phyloP scores from a whole-genome alignment of 2,329 filamentous ascomycete genomes.

The Metarhizium rileyi region DNA sequence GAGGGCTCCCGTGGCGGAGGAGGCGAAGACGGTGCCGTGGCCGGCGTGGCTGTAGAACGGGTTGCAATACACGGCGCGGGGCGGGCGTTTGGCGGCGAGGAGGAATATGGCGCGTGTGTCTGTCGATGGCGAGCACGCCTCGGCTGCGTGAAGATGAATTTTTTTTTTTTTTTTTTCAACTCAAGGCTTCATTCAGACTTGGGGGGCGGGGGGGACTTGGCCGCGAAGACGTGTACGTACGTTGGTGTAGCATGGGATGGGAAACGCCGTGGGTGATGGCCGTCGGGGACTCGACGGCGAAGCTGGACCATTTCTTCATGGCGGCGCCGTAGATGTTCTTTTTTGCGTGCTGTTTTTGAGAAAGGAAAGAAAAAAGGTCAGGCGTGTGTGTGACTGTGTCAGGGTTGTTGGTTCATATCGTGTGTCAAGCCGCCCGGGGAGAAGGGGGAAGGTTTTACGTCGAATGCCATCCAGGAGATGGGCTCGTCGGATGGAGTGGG shows the following conservation, averaged over 20 bases:
- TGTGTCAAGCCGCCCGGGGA: no score
- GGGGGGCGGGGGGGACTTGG: neutral
- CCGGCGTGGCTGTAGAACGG: constrained; percentile 84
- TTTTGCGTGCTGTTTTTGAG: constrained; percentile 66
- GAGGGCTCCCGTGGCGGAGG: constrained; percentile 46
- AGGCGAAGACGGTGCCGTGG: constrained; percentile 67
- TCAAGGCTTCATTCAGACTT: neutral
- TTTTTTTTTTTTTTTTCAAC: no score
- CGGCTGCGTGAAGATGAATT: constrained; percentile 35
- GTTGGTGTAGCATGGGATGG: constrained; percentile 65
- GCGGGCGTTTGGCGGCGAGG: constrained; percentile 65
- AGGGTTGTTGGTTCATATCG: neutral
- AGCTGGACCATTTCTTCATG: constrained; percentile 91
- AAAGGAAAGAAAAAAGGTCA: no score
- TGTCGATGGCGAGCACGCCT: constrained; percentile 57
- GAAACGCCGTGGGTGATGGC: constrained; percentile 68
- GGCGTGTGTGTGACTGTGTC: neutral
- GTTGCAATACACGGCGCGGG: constrained; percentile 79
- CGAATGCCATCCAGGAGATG: constrained; percentile 90
- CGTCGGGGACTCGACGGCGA: constrained; percentile 62
- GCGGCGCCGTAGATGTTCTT: constrained; percentile 83
- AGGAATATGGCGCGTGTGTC: constrained; percentile 88
- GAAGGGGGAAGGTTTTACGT: constrained; percentile 43
- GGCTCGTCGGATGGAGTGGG: constrained; percentile 75
- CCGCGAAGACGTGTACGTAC: constrained; percentile 35